Base-by-base conservation (phyloP, 805 yeast genomes). In the Helenozyma baotianmanensis region DNA sequence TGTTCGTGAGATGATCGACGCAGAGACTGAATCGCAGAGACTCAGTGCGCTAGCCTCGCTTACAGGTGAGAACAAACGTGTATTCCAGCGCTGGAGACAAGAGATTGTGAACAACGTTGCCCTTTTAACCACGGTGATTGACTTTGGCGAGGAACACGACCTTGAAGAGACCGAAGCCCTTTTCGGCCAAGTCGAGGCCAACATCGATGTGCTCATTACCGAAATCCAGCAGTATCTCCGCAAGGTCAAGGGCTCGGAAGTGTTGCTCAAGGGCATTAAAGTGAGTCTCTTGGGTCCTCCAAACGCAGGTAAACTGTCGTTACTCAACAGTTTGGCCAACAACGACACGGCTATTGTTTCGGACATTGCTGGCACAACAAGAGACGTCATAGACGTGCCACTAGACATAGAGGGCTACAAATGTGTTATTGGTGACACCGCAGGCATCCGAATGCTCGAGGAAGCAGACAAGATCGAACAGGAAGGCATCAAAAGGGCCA, bases 81-180 rank as follows among this genome's bases (percentile, higher is more conserved):
- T 74, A 18, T 85, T 85, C 50, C 50, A 54, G 6, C 19, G 50
- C 1, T 89, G 97, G 97, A 69, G 96, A 48, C 50, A 66, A 5
- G 58, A 66, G 12, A 68, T 92, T 2, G 68, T 90, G 2, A 61
- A 78, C 3, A 72, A 77, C 38, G 73, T 82, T 32, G 95, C 96
- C 0, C 58, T 81, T 31, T 56, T 90, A 33, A 78, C 97, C 0
- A 96, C 97, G 0, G 70, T 89, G 2, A 86, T 92, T 24, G 98
- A 92, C 58, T 92, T 92, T 58, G 90, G 96, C 7, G 97, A 92
- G 36, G 98, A 92, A 48, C 86, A 86, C 37, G 94, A 85, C 41
- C 66, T 85, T 19, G 87, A 80, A 10, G 83, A 81, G 47, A 69
- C 76, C 1, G 70, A 70, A 10, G 54, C 60, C 10, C 62, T 85